Conservation (phyloP, 306 rosid genomes). For the Benincasa hispida region DNA sequence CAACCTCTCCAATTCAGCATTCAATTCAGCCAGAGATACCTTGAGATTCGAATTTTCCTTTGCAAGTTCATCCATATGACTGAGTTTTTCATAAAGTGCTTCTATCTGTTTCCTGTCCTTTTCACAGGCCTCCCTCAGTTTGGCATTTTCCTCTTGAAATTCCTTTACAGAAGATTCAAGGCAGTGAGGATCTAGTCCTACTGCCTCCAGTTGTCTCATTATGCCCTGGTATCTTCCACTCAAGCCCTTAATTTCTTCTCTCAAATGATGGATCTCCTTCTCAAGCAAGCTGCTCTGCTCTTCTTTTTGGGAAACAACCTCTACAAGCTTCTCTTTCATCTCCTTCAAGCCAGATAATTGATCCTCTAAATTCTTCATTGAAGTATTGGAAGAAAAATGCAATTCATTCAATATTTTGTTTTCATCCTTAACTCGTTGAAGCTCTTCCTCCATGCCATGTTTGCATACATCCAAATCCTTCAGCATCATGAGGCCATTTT, state of each 20-base stretch:
- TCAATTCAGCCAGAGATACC: conserved; percentile 52
- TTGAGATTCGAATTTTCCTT: conserved; percentile 46
- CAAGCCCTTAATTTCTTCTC: conserved; percentile 54
- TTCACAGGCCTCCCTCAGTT: conserved; percentile 49
- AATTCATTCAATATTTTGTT: conserved; percentile 52
- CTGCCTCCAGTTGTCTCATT: conserved; percentile 50
- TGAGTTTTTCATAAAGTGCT: conserved; percentile 51
- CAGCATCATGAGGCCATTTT: conserved; percentile 63
- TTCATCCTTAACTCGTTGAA: conserved; percentile 53
- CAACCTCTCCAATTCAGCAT: conserved; percentile 44
- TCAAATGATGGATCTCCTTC: conserved; percentile 42
- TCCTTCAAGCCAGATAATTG: conserved; percentile 67
- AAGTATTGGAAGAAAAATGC: conserved; percentile 33
- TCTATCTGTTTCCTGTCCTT: conserved; percentile 52
- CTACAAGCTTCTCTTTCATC: conserved; percentile 80
- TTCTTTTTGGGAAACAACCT: conserved; percentile 40
- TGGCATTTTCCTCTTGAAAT: conserved; percentile 53
- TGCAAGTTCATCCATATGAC: conserved; percentile 44
- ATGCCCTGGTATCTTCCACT: conserved; percentile 52
- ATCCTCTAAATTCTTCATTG: conserved; percentile 43
- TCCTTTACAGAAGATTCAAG: conserved; percentile 55
- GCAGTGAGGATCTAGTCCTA: conserved; percentile 56
- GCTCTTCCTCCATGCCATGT: conserved; percentile 55
- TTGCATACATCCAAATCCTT: conserved; percentile 61
- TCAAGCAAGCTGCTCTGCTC: conserved; percentile 57